Percentiles rank a stretch among this genome's conserved stretches.
phyloP scores from a whole-genome alignment of 2,329 filamentous ascomycete genomes.

The Lachnellula occidentalis region DNA sequence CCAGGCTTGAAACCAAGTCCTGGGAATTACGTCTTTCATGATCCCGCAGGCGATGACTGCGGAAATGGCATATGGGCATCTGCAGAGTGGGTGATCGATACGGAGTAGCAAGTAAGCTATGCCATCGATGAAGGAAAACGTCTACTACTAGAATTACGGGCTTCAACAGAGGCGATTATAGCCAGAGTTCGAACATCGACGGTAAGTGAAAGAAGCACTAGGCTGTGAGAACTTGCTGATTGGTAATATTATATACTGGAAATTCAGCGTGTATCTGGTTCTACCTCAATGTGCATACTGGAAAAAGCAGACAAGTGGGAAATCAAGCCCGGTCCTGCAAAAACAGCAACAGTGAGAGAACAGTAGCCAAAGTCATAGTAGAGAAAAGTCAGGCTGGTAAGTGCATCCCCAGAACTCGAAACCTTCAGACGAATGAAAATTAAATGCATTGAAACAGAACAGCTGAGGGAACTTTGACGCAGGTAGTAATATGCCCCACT shows the following conservation, averaged over 20 bases:
- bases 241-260: neutral
- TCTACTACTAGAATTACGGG: neutral
- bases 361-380: neutral
- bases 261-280: slow-evolving; percentile 5
- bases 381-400: neutral
- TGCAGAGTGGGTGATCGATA: slow-evolving; percentile 1
- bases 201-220: neutral
- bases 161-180: neutral
- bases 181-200: slow-evolving; percentile 1
- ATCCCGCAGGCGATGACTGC: slow-evolving; percentile 2
- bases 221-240: neutral
- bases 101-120: neutral
- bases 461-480: slow-evolving; percentile 3
- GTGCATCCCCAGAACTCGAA: neutral
- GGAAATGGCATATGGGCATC: neutral
- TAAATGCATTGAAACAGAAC: neutral
- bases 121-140: neutral
- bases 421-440: neutral
- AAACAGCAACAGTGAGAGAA: neutral
- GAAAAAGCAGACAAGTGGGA: slow-evolving; percentile 1
- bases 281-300: neutral
- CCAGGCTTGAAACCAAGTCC: neutral
- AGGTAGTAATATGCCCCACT: neutral
- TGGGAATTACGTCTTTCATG: slow-evolving; percentile 7
- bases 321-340: neutral